These are phyloP conservation scores for Ascosphaera apis DNA, from an alignment of 2,329 filamentous ascomycete species.

Conservation along the genomic window DNA sequence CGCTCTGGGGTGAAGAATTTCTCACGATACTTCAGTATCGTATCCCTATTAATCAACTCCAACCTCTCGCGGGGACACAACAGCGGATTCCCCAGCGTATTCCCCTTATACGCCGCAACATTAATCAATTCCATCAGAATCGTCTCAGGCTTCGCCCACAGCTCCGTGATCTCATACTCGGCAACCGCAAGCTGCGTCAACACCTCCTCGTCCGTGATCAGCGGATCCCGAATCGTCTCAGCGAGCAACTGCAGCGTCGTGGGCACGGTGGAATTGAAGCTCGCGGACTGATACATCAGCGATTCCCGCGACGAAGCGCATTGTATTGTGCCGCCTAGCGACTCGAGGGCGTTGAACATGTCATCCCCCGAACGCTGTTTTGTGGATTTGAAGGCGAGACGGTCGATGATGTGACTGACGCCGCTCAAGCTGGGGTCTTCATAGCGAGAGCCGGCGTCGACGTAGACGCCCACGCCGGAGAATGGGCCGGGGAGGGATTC, in stretches of 20 bases:
- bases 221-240: constrained; percentile 74
- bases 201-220: constrained; percentile 71
- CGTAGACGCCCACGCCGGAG: constrained; percentile 81
- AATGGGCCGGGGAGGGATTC: constrained; percentile 89
- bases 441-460: constrained; percentile 86
- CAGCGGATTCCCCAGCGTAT: constrained; percentile 83
- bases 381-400: constrained; percentile 83
- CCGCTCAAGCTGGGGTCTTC: constrained; percentile 69
- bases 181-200: constrained; percentile 71
- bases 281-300: constrained; percentile 96
- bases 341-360: constrained; percentile 73
- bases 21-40: constrained; percentile 56
- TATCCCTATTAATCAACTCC: constrained; percentile 44
- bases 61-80: constrained; percentile 75
- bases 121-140: constrained; percentile 90
- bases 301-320: constrained; percentile 88
- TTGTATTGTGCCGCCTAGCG: constrained; percentile 83
- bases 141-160: constrained; percentile 91
- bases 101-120: constrained; percentile 85
- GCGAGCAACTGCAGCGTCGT: constrained; percentile 64
- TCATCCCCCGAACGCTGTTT: constrained; percentile 48
- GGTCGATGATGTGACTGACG: constrained; percentile 88
- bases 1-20: constrained; percentile 73
- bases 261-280: constrained; percentile 81
- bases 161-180: constrained; percentile 87